phyloP scores from a whole-genome alignment of 116 monocot genomes.

The Thalassia testudinum region DNA sequence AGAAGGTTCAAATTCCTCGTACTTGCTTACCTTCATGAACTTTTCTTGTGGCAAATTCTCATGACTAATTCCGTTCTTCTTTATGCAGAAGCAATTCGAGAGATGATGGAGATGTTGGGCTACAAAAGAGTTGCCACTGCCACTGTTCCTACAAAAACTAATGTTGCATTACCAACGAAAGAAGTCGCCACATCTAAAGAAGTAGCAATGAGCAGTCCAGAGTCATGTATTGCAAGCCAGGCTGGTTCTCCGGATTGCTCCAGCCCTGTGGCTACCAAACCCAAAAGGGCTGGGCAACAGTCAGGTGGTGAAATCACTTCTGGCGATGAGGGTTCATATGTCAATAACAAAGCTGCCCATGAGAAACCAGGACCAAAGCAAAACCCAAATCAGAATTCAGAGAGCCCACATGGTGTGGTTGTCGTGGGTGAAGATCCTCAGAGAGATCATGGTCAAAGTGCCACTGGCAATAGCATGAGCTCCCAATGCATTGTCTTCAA shows the following conservation, averaged over 20 bases:
- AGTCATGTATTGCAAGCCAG: conserved; percentile 38
- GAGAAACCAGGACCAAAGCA: no score
- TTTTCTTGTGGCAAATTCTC: not conserved
- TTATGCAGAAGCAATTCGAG: conserved; percentile 31
- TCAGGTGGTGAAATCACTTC: no score
- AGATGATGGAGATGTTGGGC: conserved; percentile 36
- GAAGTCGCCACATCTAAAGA: conserved; percentile 2
- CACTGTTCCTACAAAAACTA: conserved; percentile 10
- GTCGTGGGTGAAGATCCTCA: no score
- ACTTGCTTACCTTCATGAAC: not conserved
- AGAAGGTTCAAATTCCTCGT: conserved; percentile 58
- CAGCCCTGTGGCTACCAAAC: no score
- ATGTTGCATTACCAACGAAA: conserved; percentile 9
- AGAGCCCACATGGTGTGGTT: no score
- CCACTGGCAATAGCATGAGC: no score
- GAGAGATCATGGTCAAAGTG: no score
- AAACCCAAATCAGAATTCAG: no score
- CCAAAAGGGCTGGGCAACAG: no score
- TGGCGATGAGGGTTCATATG: no score
- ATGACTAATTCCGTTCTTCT: not conserved
- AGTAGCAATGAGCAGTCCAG: conserved; percentile 29
- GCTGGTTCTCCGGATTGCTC: conserved; percentile 3
- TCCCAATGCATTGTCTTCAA: no score
- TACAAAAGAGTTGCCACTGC: conserved; percentile 6
- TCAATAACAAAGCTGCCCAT: no score